phyloP scores from a whole-genome alignment of 1,139 yeast species.

The Williopsis jadinii region DNA sequence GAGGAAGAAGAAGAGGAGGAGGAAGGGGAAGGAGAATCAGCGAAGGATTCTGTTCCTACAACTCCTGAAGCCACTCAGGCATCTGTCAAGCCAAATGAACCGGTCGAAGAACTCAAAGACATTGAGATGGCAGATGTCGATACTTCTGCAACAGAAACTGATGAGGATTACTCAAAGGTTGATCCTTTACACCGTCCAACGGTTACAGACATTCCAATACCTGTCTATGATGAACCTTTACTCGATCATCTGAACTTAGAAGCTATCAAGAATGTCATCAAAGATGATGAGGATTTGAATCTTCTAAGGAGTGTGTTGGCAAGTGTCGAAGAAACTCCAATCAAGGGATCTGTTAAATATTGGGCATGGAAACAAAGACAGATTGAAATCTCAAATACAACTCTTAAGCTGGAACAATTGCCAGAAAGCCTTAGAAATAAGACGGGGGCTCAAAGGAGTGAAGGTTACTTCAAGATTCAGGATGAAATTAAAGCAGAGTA shows the following conservation, averaged over 20 bases:
- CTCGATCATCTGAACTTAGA: constrained; percentile 38
- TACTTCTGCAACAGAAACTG: constrained; percentile 8
- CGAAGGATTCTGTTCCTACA: constrained; percentile 24
- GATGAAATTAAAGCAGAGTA: constrained; percentile 71
- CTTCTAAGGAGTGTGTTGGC: constrained; percentile 42
- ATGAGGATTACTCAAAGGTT: constrained; percentile 19
- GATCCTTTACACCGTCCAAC: constrained; percentile 42
- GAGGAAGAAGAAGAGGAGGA: constrained; percentile 31
- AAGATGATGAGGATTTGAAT: constrained; percentile 68
- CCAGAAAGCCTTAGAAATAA: constrained; percentile 31
- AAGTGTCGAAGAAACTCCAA: constrained; percentile 27
- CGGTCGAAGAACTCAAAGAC: neutral
- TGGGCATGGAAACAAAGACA: constrained; percentile 58
- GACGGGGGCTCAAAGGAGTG: constrained; percentile 64
- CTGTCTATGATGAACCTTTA: constrained; percentile 42
- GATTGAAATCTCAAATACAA: constrained; percentile 22
- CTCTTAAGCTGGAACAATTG: constrained; percentile 4
- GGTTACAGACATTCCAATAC: constrained; percentile 31
- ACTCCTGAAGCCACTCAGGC: constrained; percentile 27
- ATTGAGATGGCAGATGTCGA: constrained; percentile 5
- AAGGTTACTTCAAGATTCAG: constrained; percentile 68
- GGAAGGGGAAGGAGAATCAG: constrained; percentile 12
- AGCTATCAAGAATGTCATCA: constrained; percentile 46
- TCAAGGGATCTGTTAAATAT: constrained; percentile 35
- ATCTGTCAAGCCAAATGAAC: neutral